A percentile compares a stretch with the other conserved stretches of the same genome.
Conservation (phyloP, 495 filamentous ascomycete species). For the Daldinia decipiens region DNA sequence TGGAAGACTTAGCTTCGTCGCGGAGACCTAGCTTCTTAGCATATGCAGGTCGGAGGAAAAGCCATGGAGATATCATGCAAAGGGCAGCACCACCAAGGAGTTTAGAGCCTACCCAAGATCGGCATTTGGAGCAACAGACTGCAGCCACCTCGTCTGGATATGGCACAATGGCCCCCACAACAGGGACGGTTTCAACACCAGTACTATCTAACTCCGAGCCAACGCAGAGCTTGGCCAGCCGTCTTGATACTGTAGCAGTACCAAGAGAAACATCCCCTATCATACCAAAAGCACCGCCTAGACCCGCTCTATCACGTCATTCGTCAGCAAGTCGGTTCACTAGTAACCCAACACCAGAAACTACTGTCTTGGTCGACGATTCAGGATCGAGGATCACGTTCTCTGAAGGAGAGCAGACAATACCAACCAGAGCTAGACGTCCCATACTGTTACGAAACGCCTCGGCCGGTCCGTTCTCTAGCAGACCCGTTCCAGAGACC, state of each 20-base stretch:
- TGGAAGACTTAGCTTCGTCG: slow-evolving; percentile 27
- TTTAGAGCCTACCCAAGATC: neutral
- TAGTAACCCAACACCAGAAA: slow-evolving; percentile 78
- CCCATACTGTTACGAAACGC: slow-evolving; percentile 60
- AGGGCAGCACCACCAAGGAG: slow-evolving; percentile 8
- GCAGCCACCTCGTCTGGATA: slow-evolving; percentile 30
- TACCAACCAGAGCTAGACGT: slow-evolving; percentile 45
- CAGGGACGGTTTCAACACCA: neutral
- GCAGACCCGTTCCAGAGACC: slow-evolving; percentile 70
- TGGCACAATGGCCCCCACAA: slow-evolving; percentile 26
- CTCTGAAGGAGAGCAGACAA: slow-evolving; percentile 57
- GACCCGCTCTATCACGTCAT: slow-evolving; percentile 62
- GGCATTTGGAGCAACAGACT: neutral
- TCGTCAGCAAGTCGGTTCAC: slow-evolving; percentile 70
- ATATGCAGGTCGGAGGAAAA: slow-evolving; percentile 47
- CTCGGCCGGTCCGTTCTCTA: slow-evolving; percentile 67
- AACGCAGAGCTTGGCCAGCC: slow-evolving; percentile 17
- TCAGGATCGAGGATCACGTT: slow-evolving; percentile 84
- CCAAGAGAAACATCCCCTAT: slow-evolving; percentile 28
- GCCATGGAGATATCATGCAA: slow-evolving; percentile 49
- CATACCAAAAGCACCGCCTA: slow-evolving; percentile 43
- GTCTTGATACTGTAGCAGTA: neutral
- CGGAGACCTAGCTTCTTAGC: slow-evolving; percentile 43
- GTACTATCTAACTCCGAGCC: neutral
- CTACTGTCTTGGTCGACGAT: slow-evolving; percentile 70